These are phyloP conservation scores for Vitrella brassicaformis DNA, from an alignment of 73 alveolate species.

Conservation along the genomic window DNA sequence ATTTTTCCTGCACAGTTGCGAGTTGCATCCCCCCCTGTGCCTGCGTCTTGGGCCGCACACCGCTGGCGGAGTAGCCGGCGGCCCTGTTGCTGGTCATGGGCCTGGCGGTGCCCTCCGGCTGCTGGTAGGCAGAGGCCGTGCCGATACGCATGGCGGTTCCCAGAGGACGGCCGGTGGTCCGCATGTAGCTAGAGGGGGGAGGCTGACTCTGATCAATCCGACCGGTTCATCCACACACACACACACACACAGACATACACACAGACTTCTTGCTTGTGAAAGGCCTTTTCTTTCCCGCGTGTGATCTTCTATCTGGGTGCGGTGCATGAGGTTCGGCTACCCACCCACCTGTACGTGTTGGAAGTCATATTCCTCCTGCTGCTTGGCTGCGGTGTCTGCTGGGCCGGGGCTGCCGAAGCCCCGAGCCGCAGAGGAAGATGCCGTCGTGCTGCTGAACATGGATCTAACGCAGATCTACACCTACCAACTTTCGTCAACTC, in stretches of 20 bases:
- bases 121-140: background rate
- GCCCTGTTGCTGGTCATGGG: constrained; percentile 40
- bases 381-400: too few species aligned
- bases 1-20: background rate
- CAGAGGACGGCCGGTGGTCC: background rate
- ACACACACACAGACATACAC: background rate
- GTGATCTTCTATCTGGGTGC: too few species aligned
- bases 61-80: background rate
- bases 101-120: constrained; percentile 16
- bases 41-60: background rate
- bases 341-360: background rate
- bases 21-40: background rate
- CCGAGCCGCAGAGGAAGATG: too few species aligned
- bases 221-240: background rate
- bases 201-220: background rate
- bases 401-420: too few species aligned
- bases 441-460: too few species aligned
- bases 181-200: background rate
- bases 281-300: too few species aligned
- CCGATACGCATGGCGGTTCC: background rate
- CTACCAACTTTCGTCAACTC: too few species aligned
- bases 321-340: too few species aligned
- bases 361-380: background rate
- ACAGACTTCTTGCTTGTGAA: background rate
- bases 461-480: too few species aligned